phyloP scores from a whole-genome alignment of 192 early-diverging fungal species.

The Gamsiella multidivaricata region DNA sequence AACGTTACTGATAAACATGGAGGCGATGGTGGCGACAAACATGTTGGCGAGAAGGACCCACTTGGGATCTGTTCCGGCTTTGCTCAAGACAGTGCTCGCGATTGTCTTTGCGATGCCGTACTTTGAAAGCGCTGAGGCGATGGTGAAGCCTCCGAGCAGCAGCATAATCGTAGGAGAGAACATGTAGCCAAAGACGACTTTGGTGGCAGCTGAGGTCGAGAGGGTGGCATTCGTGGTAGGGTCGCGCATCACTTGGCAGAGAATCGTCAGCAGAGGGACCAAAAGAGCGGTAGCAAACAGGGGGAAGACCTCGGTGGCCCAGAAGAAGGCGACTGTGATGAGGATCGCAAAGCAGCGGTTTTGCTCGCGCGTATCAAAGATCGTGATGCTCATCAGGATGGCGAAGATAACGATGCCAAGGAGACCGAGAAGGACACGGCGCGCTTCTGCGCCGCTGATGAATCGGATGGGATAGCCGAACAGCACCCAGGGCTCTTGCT shows the following conservation, averaged over 20 bases:
- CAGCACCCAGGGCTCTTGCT: constrained; percentile 28
- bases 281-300: constrained; percentile 77
- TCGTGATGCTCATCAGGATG: constrained; percentile 63
- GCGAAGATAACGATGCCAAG: constrained; percentile 68
- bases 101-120: constrained; percentile 78
- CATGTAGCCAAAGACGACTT: constrained; percentile 77
- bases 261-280: constrained; percentile 75
- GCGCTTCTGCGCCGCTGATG: constrained; percentile 16
- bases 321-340: constrained; percentile 83
- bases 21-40: constrained; percentile 77
- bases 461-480: constrained; percentile 24
- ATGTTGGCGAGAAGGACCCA: constrained; percentile 78
- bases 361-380: constrained; percentile 78
- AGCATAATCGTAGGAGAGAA: constrained; percentile 83
- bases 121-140: constrained; percentile 81
- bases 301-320: constrained; percentile 86
- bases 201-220: constrained; percentile 62
- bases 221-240: constrained; percentile 34
- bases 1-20: constrained; percentile 88
- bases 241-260: constrained; percentile 70
- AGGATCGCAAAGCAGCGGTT: constrained; percentile 90
- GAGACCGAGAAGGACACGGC: constrained; percentile 50
- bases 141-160: constrained; percentile 77
- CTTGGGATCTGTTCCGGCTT: constrained; percentile 74
- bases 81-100: constrained; percentile 70